A percentile compares a stretch with the other conserved stretches of the same genome.
Evolutionary conservation across 2,329 filamentous ascomycete species (phyloP).

Genomic region (Talaromyces sp.): DNA sequence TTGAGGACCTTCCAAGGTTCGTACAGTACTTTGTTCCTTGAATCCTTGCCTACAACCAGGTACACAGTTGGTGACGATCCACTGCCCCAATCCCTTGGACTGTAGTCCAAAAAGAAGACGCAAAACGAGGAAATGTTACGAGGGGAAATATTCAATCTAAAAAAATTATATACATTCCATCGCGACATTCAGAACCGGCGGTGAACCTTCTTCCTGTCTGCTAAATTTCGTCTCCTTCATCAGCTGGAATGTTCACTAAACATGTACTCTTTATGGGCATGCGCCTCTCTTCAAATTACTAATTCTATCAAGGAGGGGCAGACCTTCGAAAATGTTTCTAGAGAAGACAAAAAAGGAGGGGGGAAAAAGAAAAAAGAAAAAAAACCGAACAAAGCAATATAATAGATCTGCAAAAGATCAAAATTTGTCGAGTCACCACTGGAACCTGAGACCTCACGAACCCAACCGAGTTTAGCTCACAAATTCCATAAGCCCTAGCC

Average conservation of each 20-base stretch:
- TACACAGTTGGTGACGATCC: slow-evolving; percentile 2
- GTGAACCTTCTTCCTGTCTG: neutral
- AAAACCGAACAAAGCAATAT: slow-evolving; percentile 13
- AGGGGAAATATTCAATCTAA: neutral
- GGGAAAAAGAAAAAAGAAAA: no score
- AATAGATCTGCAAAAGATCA: slow-evolving; percentile 27
- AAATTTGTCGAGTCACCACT: slow-evolving; percentile 20
- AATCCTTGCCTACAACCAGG: no score
- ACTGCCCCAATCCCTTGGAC: slow-evolving; percentile 25
- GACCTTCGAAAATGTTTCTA: no score
- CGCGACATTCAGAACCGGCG: no score
- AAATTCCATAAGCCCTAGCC: neutral
- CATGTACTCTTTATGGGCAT: no score
- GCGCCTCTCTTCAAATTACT: no score
- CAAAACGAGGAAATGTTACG: neutral
- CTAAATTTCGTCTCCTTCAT: neutral
- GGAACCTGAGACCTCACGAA: slow-evolving; percentile 5
- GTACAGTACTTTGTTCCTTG: neutral
- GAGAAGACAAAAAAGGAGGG: no score
- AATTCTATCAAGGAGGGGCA: no score
- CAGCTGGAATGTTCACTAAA: neutral
- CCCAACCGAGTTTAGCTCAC: neutral
- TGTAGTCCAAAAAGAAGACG: neutral
- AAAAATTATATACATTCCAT: neutral
- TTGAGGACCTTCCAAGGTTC: neutral